Percentiles rank a stretch among this genome's conserved stretches.
phyloP scores from a whole-genome alignment of 2,329 filamentous ascomycete genomes.

The Furcasterigmium sp. region DNA sequence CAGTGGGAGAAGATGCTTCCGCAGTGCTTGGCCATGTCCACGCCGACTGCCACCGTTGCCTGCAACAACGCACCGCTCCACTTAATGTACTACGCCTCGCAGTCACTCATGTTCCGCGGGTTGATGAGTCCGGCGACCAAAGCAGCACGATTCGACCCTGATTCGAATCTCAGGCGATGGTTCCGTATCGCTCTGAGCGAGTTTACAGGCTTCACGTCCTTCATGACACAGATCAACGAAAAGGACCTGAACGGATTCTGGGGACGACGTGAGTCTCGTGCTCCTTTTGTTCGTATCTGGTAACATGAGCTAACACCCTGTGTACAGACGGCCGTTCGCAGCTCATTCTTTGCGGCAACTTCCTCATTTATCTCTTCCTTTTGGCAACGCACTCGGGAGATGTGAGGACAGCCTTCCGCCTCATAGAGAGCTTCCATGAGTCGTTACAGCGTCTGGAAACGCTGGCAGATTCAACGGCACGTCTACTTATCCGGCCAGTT shows the following conservation, averaged over 20 bases:
- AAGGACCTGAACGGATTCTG: slow-evolving; percentile 35
- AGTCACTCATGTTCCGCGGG: slow-evolving; percentile 35
- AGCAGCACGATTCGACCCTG: slow-evolving; percentile 27
- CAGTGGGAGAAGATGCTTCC: slow-evolving; percentile 31
- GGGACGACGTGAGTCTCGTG: slow-evolving; percentile 32
- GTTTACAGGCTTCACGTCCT: slow-evolving; percentile 29
- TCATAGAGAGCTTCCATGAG: slow-evolving; percentile 29
- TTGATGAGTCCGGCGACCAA: slow-evolving; percentile 40
- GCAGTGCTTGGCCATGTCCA: slow-evolving; percentile 24
- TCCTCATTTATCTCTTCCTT: slow-evolving; percentile 42
- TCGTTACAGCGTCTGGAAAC: slow-evolving; percentile 26
- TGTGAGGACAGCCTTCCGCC: slow-evolving; percentile 26
- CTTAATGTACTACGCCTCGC: slow-evolving; percentile 33
- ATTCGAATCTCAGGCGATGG: slow-evolving; percentile 29
- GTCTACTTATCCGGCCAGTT: slow-evolving; percentile 26
- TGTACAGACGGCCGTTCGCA: slow-evolving; percentile 32
- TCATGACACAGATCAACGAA: slow-evolving; percentile 28
- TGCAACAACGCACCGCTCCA: slow-evolving; percentile 29
- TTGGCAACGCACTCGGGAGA: slow-evolving; percentile 29
- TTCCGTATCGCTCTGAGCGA: slow-evolving; percentile 26
- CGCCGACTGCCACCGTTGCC: slow-evolving; percentile 6
- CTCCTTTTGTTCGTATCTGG: too few relatives aligned
- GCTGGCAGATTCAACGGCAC: slow-evolving; percentile 23
- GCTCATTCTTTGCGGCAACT: slow-evolving; percentile 40
- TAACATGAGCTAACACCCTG: too few relatives aligned